Conservation (phyloP, 495 filamentous ascomycete species). For the Cladorrhinum samala region DNA sequence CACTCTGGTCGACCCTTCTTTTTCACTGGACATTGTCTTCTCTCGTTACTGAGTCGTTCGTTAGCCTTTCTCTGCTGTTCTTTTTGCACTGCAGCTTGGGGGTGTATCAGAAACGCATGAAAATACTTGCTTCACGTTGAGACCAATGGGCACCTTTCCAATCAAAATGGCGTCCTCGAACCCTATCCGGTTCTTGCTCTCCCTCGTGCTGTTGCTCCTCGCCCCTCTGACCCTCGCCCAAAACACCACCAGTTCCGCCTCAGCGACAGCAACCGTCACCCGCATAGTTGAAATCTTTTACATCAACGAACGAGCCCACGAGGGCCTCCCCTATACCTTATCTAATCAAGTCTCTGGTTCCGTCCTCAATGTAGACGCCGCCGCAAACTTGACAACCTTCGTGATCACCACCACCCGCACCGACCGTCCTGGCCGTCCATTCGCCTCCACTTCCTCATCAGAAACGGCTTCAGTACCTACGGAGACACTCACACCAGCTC, state of each 20-base stretch:
- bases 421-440: not conserved
- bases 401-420: constrained; percentile 19
- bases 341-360: constrained; percentile 18
- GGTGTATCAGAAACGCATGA: too few species aligned
- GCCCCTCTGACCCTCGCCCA: not conserved
- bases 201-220: not conserved
- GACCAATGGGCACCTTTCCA: too few species aligned
- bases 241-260: not conserved
- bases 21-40: too few species aligned
- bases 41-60: too few species aligned
- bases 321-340: constrained; percentile 22
- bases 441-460: not conserved
- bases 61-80: too few species aligned
- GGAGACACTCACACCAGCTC: not conserved
- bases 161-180: too few species aligned
- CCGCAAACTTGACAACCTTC: constrained; percentile 15
- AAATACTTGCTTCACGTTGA: too few species aligned
- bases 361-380: constrained; percentile 16
- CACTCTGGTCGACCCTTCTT: too few species aligned
- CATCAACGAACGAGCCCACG: constrained; percentile 21
- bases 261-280: constrained; percentile 1
- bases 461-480: constrained; percentile 2
- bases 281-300: constrained; percentile 22
- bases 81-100: too few species aligned
- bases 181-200: too few species aligned